These are phyloP conservation scores for Brettanomyces anomalus DNA, from an alignment of 805 yeast species.

Conservation along the genomic window DNA sequence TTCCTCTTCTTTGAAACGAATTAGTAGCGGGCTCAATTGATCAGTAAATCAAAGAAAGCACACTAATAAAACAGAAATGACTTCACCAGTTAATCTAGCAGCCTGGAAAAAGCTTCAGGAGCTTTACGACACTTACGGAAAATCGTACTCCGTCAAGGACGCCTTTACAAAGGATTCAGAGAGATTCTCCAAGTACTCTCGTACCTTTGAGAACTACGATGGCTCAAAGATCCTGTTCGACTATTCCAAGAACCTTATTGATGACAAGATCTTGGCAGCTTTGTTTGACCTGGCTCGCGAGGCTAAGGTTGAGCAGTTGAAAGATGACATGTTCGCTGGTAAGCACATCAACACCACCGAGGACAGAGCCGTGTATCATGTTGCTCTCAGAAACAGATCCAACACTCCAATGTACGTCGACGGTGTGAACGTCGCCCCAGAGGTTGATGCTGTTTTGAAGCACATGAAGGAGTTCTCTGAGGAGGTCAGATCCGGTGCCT, in stretches of 20 bases:
- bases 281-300: conserved; percentile 80
- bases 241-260: conserved; percentile 88
- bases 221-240: conserved; percentile 87
- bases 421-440: conserved; percentile 82
- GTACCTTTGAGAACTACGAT: conserved; percentile 75
- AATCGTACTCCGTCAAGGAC: conserved; percentile 61
- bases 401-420: conserved; percentile 80
- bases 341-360: conserved; percentile 93
- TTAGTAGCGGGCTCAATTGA: too few species aligned
- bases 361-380: conserved; percentile 94
- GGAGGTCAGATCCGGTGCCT: conserved; percentile 79
- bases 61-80: conserved; percentile 11
- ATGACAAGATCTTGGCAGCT: conserved; percentile 65
- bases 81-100: conserved; percentile 48
- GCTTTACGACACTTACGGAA: conserved; percentile 62
- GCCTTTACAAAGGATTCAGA: conserved; percentile 68
- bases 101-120: conserved; percentile 76
- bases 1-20: too few species aligned
- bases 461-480: conserved; percentile 97
- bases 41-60: too few species aligned
- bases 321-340: conserved; percentile 90
- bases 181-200: conserved; percentile 70
- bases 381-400: conserved; percentile 91
- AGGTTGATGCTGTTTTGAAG: conserved; percentile 81
- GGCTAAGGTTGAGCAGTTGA: conserved; percentile 75